These are phyloP conservation scores for Scenedesmus sp. DNA, from an alignment of 163 green algal genomes.

Conservation along the genomic window DNA sequence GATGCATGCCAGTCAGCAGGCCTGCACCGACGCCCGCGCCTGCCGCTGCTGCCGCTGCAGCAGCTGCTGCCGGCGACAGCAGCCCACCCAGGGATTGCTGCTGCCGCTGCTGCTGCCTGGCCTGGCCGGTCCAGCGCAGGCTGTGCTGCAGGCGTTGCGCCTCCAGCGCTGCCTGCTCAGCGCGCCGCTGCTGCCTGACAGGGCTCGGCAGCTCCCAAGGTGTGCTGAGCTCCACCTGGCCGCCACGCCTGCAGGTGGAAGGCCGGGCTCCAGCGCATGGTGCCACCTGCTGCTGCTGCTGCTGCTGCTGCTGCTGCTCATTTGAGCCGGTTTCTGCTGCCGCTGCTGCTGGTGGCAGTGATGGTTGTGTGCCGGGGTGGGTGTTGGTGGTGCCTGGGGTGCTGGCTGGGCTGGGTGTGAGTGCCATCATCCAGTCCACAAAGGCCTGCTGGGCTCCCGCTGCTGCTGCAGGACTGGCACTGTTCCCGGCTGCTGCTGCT, in stretches of 20 bases:
- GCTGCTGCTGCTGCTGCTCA: not conserved
- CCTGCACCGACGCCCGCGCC: not conserved
- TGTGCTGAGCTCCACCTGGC: slow-evolving; percentile 10
- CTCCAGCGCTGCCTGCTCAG: slow-evolving; percentile 16
- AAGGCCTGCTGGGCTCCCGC: slow-evolving; percentile 32
- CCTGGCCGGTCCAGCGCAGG: not conserved
- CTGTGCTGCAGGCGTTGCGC: slow-evolving; percentile 15
- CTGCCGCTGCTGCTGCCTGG: slow-evolving; percentile 24
- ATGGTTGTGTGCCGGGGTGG: not conserved
- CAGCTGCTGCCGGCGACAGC: not conserved
- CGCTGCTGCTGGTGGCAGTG: not conserved
- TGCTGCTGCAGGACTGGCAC: slow-evolving; percentile 21
- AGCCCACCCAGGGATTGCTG: not conserved
- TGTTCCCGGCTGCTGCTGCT: not conserved
- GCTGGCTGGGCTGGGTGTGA: slow-evolving; percentile 44
- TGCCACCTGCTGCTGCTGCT: slow-evolving; percentile 11
- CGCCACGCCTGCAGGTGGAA: not conserved
- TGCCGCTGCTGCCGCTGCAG: not conserved
- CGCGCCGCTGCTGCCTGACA: slow-evolving; percentile 30
- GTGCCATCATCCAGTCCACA: slow-evolving; percentile 38
- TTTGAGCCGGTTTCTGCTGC: not conserved
- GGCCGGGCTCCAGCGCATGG: not conserved
- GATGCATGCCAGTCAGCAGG: not conserved
- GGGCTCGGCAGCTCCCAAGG: slow-evolving; percentile 38
- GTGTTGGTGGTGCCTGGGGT: not conserved